These are phyloP conservation scores for Asterochloris erici DNA, from an alignment of 139 green algal species.

Conservation along the genomic window DNA sequence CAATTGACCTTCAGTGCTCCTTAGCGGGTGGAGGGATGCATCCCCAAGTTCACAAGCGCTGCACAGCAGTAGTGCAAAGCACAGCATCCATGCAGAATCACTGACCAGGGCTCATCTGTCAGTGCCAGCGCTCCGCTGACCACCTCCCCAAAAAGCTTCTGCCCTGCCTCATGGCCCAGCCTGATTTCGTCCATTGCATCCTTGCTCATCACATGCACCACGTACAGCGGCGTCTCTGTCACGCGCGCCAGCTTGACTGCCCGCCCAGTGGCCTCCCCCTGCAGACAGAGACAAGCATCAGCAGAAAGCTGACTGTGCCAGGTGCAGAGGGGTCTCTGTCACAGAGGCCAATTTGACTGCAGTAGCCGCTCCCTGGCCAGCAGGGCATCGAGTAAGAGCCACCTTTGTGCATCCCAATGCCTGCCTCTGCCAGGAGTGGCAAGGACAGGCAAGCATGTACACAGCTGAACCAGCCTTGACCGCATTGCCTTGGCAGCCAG, in stretches of 20 bases:
- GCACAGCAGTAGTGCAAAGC: not conserved
- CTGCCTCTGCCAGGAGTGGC: too few species aligned
- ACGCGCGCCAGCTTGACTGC: constrained; percentile 82
- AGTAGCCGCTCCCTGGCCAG: too few species aligned
- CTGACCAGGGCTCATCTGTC: constrained; percentile 15
- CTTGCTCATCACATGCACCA: constrained; percentile 95
- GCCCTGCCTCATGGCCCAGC: constrained; percentile 33
- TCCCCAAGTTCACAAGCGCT: not conserved
- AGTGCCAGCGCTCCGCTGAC: constrained; percentile 74
- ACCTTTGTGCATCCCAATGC: too few species aligned
- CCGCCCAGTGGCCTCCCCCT: constrained; percentile 80
- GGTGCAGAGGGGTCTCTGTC: too few species aligned
- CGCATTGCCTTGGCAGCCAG: too few species aligned
- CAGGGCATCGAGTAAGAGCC: too few species aligned
- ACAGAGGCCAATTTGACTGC: too few species aligned
- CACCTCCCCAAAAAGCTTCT: constrained; percentile 75
- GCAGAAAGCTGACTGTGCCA: too few species aligned
- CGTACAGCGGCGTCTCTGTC: constrained; percentile 86
- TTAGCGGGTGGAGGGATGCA: not conserved
- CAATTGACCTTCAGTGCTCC: not conserved
- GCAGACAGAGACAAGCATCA: constrained; percentile 33
- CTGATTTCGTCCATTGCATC: constrained; percentile 76
- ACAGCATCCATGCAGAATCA: not conserved
- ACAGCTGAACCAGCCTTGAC: too few species aligned
- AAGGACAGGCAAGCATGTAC: too few species aligned